A percentile compares a stretch with the other conserved stretches of the same genome.
Evolutionary conservation across 495 filamentous ascomycete species (phyloP).

Genomic region (Hypoxylon fuscum): DNA sequence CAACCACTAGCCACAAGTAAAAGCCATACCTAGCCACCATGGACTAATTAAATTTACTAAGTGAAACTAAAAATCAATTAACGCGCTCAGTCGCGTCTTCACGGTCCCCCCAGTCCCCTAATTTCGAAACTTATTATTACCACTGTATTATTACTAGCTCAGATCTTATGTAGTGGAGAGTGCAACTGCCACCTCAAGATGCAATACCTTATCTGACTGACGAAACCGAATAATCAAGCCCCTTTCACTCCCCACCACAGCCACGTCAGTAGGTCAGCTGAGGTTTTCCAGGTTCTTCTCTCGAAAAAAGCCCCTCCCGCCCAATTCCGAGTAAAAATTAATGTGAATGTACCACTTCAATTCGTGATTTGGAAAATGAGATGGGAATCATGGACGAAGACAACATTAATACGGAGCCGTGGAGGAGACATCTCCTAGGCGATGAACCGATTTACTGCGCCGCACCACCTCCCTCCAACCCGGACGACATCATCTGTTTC

Average conservation of each 20-base stretch:
- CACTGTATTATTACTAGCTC: no score
- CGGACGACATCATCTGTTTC: slow-evolving; percentile 53
- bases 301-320: neutral
- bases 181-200: neutral
- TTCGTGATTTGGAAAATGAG: slow-evolving; percentile 5
- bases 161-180: slow-evolving; percentile 8
- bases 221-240: slow-evolving; percentile 5
- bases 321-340: neutral
- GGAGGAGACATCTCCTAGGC: slow-evolving; percentile 42
- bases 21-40: slow-evolving; percentile 12
- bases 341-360: neutral
- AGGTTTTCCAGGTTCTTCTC: neutral
- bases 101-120: neutral
- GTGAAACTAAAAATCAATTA: slow-evolving; percentile 40
- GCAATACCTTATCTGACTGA: neutral
- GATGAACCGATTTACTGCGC: slow-evolving; percentile 58
- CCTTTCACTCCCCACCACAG: slow-evolving; percentile 1
- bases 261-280: neutral
- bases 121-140: neutral
- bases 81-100: slow-evolving; percentile 34
- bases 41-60: no score
- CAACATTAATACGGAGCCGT: slow-evolving; percentile 6
- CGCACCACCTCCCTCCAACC: slow-evolving; percentile 41
- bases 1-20: slow-evolving; percentile 23
- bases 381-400: slow-evolving; percentile 27